Conservation (phyloP, 2,329 filamentous ascomycete species). For the Trichoderma citrinoviride region DNA sequence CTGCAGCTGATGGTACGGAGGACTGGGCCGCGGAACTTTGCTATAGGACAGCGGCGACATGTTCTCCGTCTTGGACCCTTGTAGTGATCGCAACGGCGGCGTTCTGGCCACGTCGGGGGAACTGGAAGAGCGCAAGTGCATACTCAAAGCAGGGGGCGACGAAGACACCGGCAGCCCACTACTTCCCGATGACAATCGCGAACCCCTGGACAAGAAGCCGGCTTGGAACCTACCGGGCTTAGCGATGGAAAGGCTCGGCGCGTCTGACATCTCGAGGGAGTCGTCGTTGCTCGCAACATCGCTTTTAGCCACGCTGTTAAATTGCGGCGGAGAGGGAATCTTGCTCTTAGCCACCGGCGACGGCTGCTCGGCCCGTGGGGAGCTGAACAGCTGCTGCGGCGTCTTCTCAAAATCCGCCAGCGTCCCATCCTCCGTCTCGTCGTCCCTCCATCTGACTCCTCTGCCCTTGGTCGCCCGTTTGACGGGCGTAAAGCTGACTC, state of each 20-base stretch:
- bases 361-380: conserved; percentile 53
- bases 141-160: conserved; percentile 54
- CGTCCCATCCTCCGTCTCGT: conserved; percentile 76
- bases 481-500: conserved; percentile 75
- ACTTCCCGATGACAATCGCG: conserved; percentile 37
- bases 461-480: conserved; percentile 70
- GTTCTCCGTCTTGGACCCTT: conserved; percentile 51
- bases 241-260: conserved; percentile 31
- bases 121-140: conserved; percentile 52
- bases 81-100: conserved; percentile 50
- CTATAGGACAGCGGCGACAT: conserved; percentile 39
- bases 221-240: conserved; percentile 81
- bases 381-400: conserved; percentile 63
- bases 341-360: conserved; percentile 32
- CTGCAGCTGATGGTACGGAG: conserved; percentile 31
- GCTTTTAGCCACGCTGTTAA: conserved; percentile 19
- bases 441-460: conserved; percentile 88
- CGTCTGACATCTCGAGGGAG: conserved; percentile 53
- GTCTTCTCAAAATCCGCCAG: conserved; percentile 91
- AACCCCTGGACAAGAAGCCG: conserved; percentile 70
- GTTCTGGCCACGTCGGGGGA: conserved; percentile 33
- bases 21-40: conserved; percentile 24
- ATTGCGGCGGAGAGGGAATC: conserved; percentile 30
- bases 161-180: conserved; percentile 62
- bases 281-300: conserved; percentile 42